Percentiles rank a stretch among this genome's conserved stretches.
Conservation (phyloP, 1,139 yeast genomes). For the Saccharomyces hybrid region DNA sequence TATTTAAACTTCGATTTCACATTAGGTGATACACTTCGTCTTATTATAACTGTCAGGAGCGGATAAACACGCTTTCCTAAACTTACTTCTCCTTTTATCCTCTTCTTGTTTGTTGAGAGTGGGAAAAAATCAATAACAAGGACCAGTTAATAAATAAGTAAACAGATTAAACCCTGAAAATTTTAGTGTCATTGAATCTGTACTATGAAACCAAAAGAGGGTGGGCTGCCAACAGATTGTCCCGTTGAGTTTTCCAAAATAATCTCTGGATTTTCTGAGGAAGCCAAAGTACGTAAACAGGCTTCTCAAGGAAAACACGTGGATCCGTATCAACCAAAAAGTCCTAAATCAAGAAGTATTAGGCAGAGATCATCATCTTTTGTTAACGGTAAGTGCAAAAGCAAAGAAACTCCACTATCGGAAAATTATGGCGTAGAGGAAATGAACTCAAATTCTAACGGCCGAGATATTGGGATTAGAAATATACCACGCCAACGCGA, state of each 20-base stretch:
- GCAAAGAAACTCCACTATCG: background rate
- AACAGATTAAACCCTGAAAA: background rate
- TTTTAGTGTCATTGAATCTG: background rate
- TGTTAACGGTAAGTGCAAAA: background rate
- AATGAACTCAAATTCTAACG: background rate
- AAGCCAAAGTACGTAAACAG: background rate
- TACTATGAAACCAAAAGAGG: background rate
- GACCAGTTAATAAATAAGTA: background rate
- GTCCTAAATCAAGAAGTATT: background rate
- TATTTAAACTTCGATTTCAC: too few species aligned
- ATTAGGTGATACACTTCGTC: background rate
- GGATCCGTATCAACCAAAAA: background rate
- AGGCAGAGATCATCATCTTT: background rate
- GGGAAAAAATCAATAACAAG: background rate
- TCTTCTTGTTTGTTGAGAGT: background rate
- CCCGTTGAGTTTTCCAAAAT: background rate
- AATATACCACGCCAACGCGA: constrained; percentile 28
- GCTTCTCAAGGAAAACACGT: background rate
- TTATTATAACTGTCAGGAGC: background rate
- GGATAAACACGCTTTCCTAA: background rate
- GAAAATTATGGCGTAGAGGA: background rate
- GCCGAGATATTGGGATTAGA: constrained; percentile 22
- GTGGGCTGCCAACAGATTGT: background rate
- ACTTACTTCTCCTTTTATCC: background rate
- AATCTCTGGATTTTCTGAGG: background rate